Conservation (phyloP, 768 basidiomycete genomes). For the Basidioascus undulatus region DNA sequence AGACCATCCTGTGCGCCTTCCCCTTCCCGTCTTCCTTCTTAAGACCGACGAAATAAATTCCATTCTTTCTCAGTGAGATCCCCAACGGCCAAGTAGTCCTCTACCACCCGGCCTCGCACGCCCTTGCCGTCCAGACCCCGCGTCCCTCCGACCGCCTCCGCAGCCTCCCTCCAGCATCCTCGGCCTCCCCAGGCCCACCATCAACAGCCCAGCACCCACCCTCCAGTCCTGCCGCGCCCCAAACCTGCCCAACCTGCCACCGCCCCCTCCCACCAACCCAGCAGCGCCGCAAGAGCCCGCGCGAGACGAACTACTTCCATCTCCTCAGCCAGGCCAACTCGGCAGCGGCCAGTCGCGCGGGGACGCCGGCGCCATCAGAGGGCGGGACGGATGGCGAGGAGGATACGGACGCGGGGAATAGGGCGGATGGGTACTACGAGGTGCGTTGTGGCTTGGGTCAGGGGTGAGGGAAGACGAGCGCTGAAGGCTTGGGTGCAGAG, state of each 20-base stretch:
- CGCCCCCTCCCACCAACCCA: slow-evolving; percentile 26
- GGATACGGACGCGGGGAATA: too few relatives aligned
- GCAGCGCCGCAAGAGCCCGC: slow-evolving; percentile 5
- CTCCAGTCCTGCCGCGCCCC: neutral
- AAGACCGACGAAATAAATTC: too few relatives aligned
- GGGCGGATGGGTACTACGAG: slow-evolving; percentile 82
- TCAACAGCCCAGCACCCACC: too few relatives aligned
- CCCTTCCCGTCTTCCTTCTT: too few relatives aligned
- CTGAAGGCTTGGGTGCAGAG: too few relatives aligned
- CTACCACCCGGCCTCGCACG: slow-evolving; percentile 66
- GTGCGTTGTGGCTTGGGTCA: too few relatives aligned
- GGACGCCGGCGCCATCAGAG: neutral
- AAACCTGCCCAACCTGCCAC: slow-evolving; percentile 48
- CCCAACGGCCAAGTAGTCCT: slow-evolving; percentile 69
- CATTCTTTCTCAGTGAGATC: too few relatives aligned
- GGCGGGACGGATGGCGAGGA: slow-evolving; percentile 22
- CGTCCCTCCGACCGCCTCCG: slow-evolving; percentile 5
- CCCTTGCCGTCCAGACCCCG: slow-evolving; percentile 34
- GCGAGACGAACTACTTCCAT: slow-evolving; percentile 59
- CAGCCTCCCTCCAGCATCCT: slow-evolving; percentile 6
- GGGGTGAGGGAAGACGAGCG: too few relatives aligned
- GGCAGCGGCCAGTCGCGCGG: slow-evolving; percentile 18
- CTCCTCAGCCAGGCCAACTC: slow-evolving; percentile 41
- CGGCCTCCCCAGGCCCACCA: slow-evolving; percentile 2
- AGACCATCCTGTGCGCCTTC: too few relatives aligned